Evolutionary conservation across 371 early-diverging fungal species (phyloP).

Genomic region (Mortierella sp.): DNA sequence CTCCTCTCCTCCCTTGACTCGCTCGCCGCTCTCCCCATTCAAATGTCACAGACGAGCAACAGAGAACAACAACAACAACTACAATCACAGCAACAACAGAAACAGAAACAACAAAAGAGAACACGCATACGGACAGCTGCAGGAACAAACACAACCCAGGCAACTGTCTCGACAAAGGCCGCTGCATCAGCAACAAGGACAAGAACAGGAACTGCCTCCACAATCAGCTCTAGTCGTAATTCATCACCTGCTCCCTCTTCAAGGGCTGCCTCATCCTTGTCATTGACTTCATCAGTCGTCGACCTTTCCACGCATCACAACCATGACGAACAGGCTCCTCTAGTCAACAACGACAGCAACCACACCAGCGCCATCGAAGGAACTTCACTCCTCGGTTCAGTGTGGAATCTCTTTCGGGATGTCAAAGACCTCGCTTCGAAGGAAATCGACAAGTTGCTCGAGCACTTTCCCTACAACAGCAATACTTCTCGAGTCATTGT

Average conservation of each 20-base stretch:
- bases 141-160: background rate
- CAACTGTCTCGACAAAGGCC: background rate
- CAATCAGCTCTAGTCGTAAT: background rate
- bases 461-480: constrained; percentile 39
- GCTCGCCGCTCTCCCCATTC: background rate
- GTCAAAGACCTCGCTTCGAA: constrained; percentile 37
- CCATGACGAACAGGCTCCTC: background rate
- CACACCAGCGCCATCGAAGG: background rate
- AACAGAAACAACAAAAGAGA: background rate
- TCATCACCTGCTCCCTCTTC: background rate
- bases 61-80: background rate
- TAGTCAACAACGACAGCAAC: background rate
- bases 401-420: constrained; percentile 52
- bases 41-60: constrained; percentile 14
- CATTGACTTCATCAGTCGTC: background rate
- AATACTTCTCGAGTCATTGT: constrained; percentile 3
- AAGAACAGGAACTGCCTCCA: background rate
- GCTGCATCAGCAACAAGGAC: background rate
- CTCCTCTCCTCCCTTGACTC: background rate
- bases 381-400: constrained; percentile 41
- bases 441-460: constrained; percentile 49
- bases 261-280: background rate
- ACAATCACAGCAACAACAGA: background rate
- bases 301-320: background rate
- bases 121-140: background rate